Conservation (phyloP, 2,329 filamentous ascomycete species). For the Leptographium radiaticola region DNA sequence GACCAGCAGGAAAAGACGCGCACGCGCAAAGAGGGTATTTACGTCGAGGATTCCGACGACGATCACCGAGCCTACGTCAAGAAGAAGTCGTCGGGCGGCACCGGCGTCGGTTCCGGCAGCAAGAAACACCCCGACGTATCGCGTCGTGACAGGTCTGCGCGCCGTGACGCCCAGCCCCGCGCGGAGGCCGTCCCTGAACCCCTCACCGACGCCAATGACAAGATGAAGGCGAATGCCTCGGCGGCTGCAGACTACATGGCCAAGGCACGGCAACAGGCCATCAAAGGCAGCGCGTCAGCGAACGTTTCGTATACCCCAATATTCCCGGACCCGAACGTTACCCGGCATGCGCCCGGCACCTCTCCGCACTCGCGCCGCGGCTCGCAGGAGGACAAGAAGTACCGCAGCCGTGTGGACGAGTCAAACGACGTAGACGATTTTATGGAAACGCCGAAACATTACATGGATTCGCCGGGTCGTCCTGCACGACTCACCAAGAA, state of each 20-base stretch:
- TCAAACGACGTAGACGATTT: slow-evolving; percentile 7
- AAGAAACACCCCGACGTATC: slow-evolving; percentile 17
- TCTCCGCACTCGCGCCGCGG: slow-evolving; percentile 3
- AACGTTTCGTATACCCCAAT: slow-evolving; percentile 2
- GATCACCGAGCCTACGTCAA: slow-evolving; percentile 14
- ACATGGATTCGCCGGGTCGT: slow-evolving; percentile 8
- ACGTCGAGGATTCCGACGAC: slow-evolving; percentile 17
- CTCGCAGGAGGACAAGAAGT: slow-evolving; percentile 12
- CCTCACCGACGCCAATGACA: slow-evolving; percentile 5
- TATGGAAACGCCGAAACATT: slow-evolving; percentile 7
- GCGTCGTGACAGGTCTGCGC: slow-evolving; percentile 11
- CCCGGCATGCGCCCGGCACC: slow-evolving; percentile 3
- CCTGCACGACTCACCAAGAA: slow-evolving; percentile 16
- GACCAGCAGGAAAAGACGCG: slow-evolving; percentile 17
- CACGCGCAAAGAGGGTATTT: slow-evolving; percentile 11
- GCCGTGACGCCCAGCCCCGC: slow-evolving; percentile 5
- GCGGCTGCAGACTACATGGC: slow-evolving; percentile 13
- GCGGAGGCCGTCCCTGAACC: not conserved
- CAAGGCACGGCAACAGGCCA: slow-evolving; percentile 6
- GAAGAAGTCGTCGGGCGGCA: slow-evolving; percentile 11
- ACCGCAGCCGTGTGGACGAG: not conserved
- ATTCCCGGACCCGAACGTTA: slow-evolving; percentile 10
- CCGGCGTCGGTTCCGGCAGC: slow-evolving; percentile 7
- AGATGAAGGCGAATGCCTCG: slow-evolving; percentile 3
- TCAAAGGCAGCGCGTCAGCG: slow-evolving; percentile 5